Percentiles rank a stretch among this genome's conserved stretches.
phyloP scores from a whole-genome alignment of 345 rosid genomes.

The Nasturtium officinale region DNA sequence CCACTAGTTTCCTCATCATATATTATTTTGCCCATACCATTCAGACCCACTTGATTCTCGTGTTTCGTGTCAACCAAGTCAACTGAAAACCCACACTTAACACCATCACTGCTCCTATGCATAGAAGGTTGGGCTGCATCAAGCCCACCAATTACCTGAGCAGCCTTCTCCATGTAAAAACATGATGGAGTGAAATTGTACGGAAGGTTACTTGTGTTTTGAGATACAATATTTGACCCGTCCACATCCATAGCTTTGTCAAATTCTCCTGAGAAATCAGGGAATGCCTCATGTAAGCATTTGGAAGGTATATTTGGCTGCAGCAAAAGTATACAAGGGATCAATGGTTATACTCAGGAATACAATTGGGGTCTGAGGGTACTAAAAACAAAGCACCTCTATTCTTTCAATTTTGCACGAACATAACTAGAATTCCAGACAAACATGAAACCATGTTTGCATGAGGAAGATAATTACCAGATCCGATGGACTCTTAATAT shows the following conservation, averaged over 20 bases:
- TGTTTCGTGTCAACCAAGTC: slow-evolving; percentile 37
- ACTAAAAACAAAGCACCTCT: slow-evolving; percentile 6
- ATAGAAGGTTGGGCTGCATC: slow-evolving; percentile 45
- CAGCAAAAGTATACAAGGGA: slow-evolving; percentile 24
- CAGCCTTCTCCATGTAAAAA: slow-evolving; percentile 42
- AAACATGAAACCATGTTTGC: neutral
- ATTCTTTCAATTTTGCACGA: neutral
- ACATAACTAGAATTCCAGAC: slow-evolving; percentile 15
- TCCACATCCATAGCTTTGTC: slow-evolving; percentile 46
- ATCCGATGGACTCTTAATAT: slow-evolving; percentile 45
- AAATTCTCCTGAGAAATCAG: slow-evolving; percentile 45
- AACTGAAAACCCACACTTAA: slow-evolving; percentile 34
- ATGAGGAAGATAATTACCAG: slow-evolving; percentile 51
- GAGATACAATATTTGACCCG: slow-evolving; percentile 42
- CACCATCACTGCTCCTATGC: slow-evolving; percentile 45
- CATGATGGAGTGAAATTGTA: slow-evolving; percentile 38
- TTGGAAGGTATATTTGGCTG: slow-evolving; percentile 59
- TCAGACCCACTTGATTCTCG: slow-evolving; percentile 48
- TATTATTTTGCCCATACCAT: slow-evolving; percentile 30
- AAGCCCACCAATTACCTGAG: slow-evolving; percentile 46
- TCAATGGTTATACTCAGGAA: slow-evolving; percentile 36
- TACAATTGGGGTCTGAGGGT: slow-evolving; percentile 5
- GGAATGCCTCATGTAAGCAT: slow-evolving; percentile 48
- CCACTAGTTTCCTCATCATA: slow-evolving; percentile 48
- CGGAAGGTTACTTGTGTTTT: slow-evolving; percentile 37